Base-by-base conservation (phyloP, 495 filamentous ascomycete genomes). In the Lophium mytilinum region DNA sequence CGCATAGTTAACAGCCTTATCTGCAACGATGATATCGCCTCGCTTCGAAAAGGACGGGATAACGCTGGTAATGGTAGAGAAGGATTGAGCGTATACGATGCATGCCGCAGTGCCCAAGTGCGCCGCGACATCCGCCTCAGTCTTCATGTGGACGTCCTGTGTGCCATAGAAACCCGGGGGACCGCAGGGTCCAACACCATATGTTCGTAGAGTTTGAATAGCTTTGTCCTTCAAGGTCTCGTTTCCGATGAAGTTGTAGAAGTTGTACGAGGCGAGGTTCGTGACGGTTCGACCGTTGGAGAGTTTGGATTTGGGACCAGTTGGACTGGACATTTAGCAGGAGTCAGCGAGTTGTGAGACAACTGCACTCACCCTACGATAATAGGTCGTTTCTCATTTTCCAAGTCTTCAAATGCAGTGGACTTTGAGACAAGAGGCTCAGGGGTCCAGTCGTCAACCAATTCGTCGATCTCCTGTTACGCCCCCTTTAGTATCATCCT, bases 121-220 rank as follows among this genome's bases (percentile, higher is more conserved):
- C 18, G 84, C 78, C 3, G 93, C 89, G 68, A 99, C 90, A 71
- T 99, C 91, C 40, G 88, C 85, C 71, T 99, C 94, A 1, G 88
- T 88, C 75, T 92, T 89, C 82, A 96, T 90, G 71, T 99, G 94
- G 17, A 99, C 90, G 73, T 99, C 93, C 68, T 99, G 94, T 21
- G 88, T 97, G 52, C 90, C 93, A 74, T 99, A 99, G 74, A 99
- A 99, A 37, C 92, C 89, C 12, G 93, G 92, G 2, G 93, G 93
- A 36, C 91, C 90, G 71, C 93, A 99, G 50, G 93, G 90, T 18
- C 93, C 93, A 37, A 97, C 94, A 41, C 93, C 93, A 65, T 99
- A 97, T 56, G 84, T 92, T 50, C 92, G 88, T 21, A 99, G 80
- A 6, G 91, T 93, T 66, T 90, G 85, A 59, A 97, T 89, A 0